Evolutionary conservation across 2,329 filamentous ascomycete species (phyloP), one percentile per base, ranked within the genome.

Genomic region (Tolypocladium cylindrosporum): DNA sequence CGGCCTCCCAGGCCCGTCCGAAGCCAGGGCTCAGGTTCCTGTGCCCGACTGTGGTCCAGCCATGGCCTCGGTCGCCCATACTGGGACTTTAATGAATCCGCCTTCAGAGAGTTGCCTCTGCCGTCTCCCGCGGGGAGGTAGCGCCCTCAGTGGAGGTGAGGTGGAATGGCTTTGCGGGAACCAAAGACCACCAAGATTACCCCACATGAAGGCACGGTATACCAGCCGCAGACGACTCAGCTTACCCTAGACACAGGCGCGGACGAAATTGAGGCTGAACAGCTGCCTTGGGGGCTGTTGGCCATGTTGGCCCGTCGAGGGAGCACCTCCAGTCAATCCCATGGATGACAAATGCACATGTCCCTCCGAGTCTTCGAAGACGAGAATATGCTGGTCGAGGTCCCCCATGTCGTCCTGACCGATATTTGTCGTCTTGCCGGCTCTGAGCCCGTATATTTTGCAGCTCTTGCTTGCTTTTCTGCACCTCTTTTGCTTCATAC

Each of bases 21-120:
- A 64, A 63, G 19, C 57, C 56, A 24, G 63, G 64, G 50, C 58
- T 60, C 34, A 61, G 61, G 34, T 61, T 61, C 52, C 61, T 58
- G 56, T 68, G 66, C 56, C 70, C 69, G 52, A 72, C 66, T 45
- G 65, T 69, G 48, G 68, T 71, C 70, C 70, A 72, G 58, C 67
- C 69, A 56, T 63, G 61, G 34, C 60, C 58, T 61, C 67, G 64
- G 59, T 71, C 68, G 53, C 62, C 63, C 70, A 71, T 71, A 31
- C 36, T 61, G 43, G 21, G 19, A 36, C 31, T n/a, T 36, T 31
- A 2, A 48, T 31, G 2, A 48, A 8, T 14, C 43, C 11, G 43
- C 41, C 41, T 21, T n/a, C 21, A 16, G 43, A 34, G 45, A 2
- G 48, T 21, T 7, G 48, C 4, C 48, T 36, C 31, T 21, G 31